phyloP scores from a whole-genome alignment of 2,329 filamentous ascomycete species.

The Stagonosporopsis cucurbitacearum region DNA sequence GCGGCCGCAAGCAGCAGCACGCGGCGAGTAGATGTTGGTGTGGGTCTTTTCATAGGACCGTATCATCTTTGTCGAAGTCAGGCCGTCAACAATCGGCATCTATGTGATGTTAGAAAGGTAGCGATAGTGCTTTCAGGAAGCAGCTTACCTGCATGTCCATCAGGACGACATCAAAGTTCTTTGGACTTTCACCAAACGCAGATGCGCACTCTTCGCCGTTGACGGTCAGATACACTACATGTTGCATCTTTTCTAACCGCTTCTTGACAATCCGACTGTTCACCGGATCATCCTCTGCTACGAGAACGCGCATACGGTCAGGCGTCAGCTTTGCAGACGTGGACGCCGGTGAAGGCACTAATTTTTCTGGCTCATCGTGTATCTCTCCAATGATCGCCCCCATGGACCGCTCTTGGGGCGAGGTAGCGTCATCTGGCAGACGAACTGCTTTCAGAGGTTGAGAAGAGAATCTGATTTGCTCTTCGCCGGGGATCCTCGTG shows the following conservation, averaged over 20 bases:
- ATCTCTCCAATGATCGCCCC: conserved; percentile 43
- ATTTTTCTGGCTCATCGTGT: conserved; percentile 24
- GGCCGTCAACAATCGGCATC: conserved; percentile 93
- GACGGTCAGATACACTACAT: conserved; percentile 73
- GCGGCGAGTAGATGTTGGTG: conserved; percentile 62
- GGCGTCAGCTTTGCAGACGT: conserved; percentile 31
- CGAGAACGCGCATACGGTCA: conserved; percentile 68
- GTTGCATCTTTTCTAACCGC: conserved; percentile 76
- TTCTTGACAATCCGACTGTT: conserved; percentile 85
- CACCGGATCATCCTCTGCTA: conserved; percentile 88
- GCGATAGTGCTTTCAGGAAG: not conserved
- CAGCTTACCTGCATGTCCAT: conserved; percentile 88
- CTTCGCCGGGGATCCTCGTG: conserved; percentile 51
- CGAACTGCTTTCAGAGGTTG: conserved; percentile 55
- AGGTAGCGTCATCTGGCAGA: conserved; percentile 53
- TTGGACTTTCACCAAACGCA: conserved; percentile 68
- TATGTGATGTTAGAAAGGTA: conserved; percentile 45
- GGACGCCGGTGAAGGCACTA: conserved; percentile 5
- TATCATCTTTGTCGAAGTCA: conserved; percentile 83
- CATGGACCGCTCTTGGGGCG: conserved; percentile 19
- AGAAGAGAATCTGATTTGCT: conserved; percentile 49
- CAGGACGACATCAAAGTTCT: conserved; percentile 76
- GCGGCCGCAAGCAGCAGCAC: conserved; percentile 67
- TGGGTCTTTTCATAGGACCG: conserved; percentile 70
- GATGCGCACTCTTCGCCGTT: conserved; percentile 86